phyloP scores from a whole-genome alignment of 805 yeast genomes.

The Candida mattraensis region DNA sequence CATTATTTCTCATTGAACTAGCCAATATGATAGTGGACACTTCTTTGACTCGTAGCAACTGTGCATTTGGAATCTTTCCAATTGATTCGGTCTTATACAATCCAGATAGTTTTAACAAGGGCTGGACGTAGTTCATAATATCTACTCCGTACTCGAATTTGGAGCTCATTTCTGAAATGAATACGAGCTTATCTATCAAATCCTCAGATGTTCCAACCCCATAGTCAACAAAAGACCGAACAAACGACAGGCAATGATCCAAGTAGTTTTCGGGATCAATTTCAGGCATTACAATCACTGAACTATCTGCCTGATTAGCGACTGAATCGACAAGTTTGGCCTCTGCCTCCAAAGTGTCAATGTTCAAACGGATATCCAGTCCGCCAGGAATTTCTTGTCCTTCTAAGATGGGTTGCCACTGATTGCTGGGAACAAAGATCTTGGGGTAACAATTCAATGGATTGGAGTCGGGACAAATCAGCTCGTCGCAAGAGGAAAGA shows the following conservation, averaged over 20 bases:
- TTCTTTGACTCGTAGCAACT: constrained; percentile 41
- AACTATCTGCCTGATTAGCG: constrained; percentile 10
- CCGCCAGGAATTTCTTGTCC: constrained; percentile 85
- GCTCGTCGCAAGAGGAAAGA: no score
- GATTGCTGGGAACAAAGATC: constrained; percentile 57
- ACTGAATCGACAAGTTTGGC: constrained; percentile 55
- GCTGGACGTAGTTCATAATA: constrained; percentile 38
- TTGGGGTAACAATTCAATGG: constrained; percentile 60
- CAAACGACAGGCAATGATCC: constrained; percentile 7
- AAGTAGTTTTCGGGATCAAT: constrained; percentile 3
- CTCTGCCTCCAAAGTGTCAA: constrained; percentile 68
- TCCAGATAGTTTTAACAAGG: constrained; percentile 33
- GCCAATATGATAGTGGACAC: constrained; percentile 59
- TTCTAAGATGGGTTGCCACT: constrained; percentile 69
- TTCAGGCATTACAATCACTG: constrained; percentile 3
- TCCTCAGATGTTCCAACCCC: constrained; percentile 7
- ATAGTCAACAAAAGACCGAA: constrained; percentile 9
- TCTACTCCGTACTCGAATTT: constrained; percentile 61
- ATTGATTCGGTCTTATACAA: constrained; percentile 17
- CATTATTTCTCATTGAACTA: constrained; percentile 72
- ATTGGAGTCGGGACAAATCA: constrained; percentile 43
- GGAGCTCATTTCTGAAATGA: constrained; percentile 61
- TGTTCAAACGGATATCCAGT: constrained; percentile 67
- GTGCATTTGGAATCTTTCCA: constrained; percentile 9
- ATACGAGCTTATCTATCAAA: constrained; percentile 34